Base-by-base conservation (phyloP, 1,139 yeast genomes). In the Kodamaea derodonti region DNA sequence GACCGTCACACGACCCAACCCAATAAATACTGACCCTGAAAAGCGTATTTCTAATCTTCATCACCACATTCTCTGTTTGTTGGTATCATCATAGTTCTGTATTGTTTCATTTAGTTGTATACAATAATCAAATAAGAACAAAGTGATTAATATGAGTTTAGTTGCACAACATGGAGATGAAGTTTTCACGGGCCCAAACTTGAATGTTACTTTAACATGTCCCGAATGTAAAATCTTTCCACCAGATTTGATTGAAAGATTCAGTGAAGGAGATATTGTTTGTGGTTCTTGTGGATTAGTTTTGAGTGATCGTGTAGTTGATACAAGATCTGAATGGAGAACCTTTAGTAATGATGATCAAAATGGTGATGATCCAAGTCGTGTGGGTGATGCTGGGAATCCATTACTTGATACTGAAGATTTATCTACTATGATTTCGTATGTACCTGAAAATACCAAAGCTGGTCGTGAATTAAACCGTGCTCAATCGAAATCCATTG, bases 361-460 rank as follows among this genome's bases (percentile, higher is more conserved):
- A 61, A 94, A 92, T 47, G 95, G 95, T 49, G 97, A 88, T 56
- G 98, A 92, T 58, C 98, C 98, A 3, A 83, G 95, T 49, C 97
- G 98, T 84, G 98, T 92, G 45, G 98, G 98, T 59, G 97, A 90
- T 54, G 97, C 97, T 3, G 84, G 94, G n/a, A 90, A 90, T 56
- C 97, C 97, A 11, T 65, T 90, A 41, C 69, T 94, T 49, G 97
- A 90, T 52, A 85, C 95, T 17, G 94, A 85, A 50, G 95, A 88
- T 59, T 78, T 92, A 40, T 88, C 95, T 14, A 92, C 98, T 4
- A 80, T 90, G 71, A 94, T 92, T 42, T 86, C 97, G 15, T 80
- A 82, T 41, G 87, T 83, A 22, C 84, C 84, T 31, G 88, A 85
- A 36, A 87, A 85, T 45, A 72, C 80, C 20, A 76, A 80, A 43